Base-by-base conservation (phyloP, 257 asterid species). In the Henckelia pumila region DNA sequence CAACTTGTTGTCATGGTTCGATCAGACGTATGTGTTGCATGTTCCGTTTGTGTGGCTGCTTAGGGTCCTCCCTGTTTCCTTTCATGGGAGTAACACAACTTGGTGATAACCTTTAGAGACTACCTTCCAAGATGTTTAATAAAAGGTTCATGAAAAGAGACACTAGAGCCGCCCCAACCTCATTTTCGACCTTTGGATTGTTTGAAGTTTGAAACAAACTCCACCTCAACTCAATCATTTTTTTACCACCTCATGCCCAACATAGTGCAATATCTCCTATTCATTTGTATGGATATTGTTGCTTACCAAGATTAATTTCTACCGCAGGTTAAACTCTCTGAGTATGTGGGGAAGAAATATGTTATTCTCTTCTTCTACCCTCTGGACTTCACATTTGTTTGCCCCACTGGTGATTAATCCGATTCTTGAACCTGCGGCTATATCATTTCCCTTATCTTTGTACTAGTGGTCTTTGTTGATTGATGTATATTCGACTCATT, bases 391-490 rank as follows among this genome's bases (percentile, higher is more conserved):
- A 80, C 85, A 64, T 80, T 80, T 64, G 85, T 80, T 83, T 90
- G 97, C 63, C 99, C 99, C 30, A 94, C 99, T 56, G 99, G 96
- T 90, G 78, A 82, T n/a, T n/a, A n/a, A 92, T 77, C 72, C 73
- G 59, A 68, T 61, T 60, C 64, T 40, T 23, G 61, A 47, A 25
- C 13, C 9, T 56, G 8, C 30, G 33, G 30, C 57, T 14, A 57
- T 47, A 24, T 23, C 33, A 14, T 2, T 71, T 52, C 16, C 63
- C 35, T 64, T n/a, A 19, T 63, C 13, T 32, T 58, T 29, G 6
- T 24, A 68, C 20, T 13, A 40, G 50, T 72, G 14, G 20, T 68
- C 44, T 61, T 21, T 78, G 59, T 26, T 62, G 50, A 63, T 3
- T 21, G 30, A 24, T 56, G 61, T 26, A 61, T 65, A 56, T 56